Evolutionary conservation across 1,284 basidiomycete genomes (phyloP).

Genomic region (Rhodotorula sp.): DNA sequence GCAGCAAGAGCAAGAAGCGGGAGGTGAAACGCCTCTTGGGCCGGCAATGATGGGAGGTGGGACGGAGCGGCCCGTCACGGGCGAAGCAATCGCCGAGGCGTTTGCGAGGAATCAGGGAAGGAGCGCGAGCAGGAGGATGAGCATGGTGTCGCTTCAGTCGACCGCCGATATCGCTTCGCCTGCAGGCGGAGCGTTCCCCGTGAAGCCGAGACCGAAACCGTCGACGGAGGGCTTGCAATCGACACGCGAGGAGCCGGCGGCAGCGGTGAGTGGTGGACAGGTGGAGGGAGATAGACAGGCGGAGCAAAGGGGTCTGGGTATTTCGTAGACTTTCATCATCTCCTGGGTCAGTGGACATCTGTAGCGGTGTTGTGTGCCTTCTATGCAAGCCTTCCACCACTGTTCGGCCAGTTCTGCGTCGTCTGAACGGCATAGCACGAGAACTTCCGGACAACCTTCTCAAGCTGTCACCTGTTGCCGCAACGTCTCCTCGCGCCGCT

Average conservation of each 20-base stretch:
- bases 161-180: not conserved
- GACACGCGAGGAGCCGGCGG: not conserved
- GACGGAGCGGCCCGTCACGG: slow-evolving; percentile 8
- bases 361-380: too few species aligned
- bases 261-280: not conserved
- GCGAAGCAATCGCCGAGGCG: not conserved
- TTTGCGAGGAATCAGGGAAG: not conserved
- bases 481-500: too few species aligned
- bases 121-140: not conserved
- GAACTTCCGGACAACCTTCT: too few species aligned
- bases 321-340: too few species aligned
- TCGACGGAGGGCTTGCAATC: not conserved
- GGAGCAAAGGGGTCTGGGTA: too few species aligned
- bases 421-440: too few species aligned
- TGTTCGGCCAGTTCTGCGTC: too few species aligned
- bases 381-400: too few species aligned
- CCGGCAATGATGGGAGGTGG: slow-evolving; percentile 1
- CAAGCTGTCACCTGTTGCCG: too few species aligned
- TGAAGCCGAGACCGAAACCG: not conserved
- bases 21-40: not conserved
- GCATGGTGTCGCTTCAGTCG: not conserved
- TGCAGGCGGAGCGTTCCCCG: not conserved
- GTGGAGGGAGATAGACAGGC: too few species aligned
- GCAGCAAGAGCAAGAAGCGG: not conserved
- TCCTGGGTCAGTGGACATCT: too few species aligned